Base-by-base conservation (phyloP, 257 asterid species). In the Solanum rostratum region DNA sequence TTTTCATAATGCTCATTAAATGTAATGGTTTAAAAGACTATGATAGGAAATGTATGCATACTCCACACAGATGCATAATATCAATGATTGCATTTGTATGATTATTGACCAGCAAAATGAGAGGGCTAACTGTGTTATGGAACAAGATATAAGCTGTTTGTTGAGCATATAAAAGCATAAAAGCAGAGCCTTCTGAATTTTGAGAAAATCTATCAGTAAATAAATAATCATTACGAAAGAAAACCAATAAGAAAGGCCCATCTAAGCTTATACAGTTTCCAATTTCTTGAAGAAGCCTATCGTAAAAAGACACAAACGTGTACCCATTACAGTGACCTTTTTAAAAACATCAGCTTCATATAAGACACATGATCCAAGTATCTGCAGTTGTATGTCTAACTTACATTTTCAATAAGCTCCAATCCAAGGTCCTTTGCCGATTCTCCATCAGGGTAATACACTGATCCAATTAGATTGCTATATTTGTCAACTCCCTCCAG, bases 401-500 rank as follows among this genome's bases (percentile, higher is more conserved):
- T 81, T 89, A 94, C 98, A 88, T 90, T 91, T 89, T 95, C 98
- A 88, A 97, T 92, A 83, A 97, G 98, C 91, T 97, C 98, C 88
- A 94, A 73, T 7, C 97, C 97, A 89, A 97, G 89, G 86, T 97
- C 98, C 89, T 95, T 94, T 30, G 97, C 97, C 10, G 94, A 88
- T 85, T 95, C 98, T 62, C 97, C 99, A 66, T 95, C 99, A 81
- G 93, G 92, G 88, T 97, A 97, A 82, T 93, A 91, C 33, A 97
- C 95, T 4, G 99, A 92, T 81, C 98, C 98, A 54, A 91, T 97
- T 84, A 97, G 88, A 88, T 94, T 97, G 92, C 93, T 95, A 85
- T 90, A 93, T 85, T 97, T 93, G 91, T 97, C 99, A 85, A 91
- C 98, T 57, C 99, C 97, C 91, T 97, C 99, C 89, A 97, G 88